phyloP scores from a whole-genome alignment of 169 alveolate genomes.

The Eimeria acervulina region DNA sequence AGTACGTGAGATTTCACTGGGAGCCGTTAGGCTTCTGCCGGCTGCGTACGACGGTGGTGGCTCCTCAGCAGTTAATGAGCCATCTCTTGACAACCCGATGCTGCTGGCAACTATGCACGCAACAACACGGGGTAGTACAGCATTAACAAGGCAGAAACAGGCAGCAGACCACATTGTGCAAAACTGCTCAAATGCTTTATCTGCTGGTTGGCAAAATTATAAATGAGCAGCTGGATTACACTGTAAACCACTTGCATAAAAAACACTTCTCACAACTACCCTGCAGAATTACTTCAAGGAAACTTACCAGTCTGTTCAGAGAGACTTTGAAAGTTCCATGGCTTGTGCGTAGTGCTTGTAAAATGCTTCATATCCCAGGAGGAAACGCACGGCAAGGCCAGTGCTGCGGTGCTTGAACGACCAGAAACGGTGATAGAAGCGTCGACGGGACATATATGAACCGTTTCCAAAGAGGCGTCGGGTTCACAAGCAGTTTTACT shows the following conservation, averaged over 20 bases:
- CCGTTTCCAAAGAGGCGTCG: too few relatives aligned
- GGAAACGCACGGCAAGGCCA: background rate
- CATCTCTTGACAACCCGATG: background rate
- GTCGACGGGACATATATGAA: background rate
- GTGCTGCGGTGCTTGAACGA: background rate
- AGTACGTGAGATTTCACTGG: background rate
- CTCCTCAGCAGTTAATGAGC: background rate
- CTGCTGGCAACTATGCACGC: slow-evolving; percentile 23
- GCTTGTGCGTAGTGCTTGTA: background rate
- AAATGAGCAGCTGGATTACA: too few relatives aligned
- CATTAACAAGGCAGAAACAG: background rate
- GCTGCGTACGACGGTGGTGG: background rate
- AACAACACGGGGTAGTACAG: background rate
- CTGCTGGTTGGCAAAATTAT: background rate
- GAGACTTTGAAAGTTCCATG: background rate
- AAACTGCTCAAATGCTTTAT: background rate
- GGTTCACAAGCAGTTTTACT: background rate
- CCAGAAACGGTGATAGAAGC: background rate
- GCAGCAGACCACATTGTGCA: background rate
- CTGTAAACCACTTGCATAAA: too few relatives aligned
- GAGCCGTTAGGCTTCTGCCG: too few relatives aligned
- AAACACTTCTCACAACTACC: too few relatives aligned
- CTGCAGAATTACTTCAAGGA: too few relatives aligned
- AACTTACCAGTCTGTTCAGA: slow-evolving; percentile 18
- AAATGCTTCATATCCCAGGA: background rate